phyloP scores from a whole-genome alignment of 176 grass and related monocot genomes.

The Rhynchospora tenuis region DNA sequence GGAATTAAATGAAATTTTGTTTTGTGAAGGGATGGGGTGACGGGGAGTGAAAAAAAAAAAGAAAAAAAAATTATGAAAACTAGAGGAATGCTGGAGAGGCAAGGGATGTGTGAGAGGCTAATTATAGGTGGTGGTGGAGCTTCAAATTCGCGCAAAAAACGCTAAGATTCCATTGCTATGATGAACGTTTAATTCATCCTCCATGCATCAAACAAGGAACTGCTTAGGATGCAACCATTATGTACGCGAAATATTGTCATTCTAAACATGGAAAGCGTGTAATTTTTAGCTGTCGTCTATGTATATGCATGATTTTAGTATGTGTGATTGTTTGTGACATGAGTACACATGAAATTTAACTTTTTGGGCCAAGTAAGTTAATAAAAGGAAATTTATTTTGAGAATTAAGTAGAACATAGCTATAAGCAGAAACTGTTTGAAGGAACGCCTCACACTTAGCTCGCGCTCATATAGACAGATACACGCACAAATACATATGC shows the following conservation, averaged over 20 bases:
- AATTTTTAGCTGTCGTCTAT: neutral
- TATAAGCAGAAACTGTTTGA: neutral
- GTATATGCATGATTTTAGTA: neutral
- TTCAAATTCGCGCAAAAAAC: conserved; percentile 1
- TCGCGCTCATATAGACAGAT: neutral
- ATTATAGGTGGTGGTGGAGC: conserved; percentile 21
- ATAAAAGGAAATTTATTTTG: neutral
- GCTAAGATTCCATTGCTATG: conserved; percentile 4
- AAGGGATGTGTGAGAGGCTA: neutral
- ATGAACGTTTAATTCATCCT: neutral
- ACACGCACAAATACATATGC: neutral
- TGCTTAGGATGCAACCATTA: conserved; percentile 9
- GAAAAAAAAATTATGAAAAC: neutral
- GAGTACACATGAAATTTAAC: neutral
- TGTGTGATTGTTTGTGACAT: neutral
- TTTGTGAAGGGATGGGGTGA: neutral
- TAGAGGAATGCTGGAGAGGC: conserved; percentile 5
- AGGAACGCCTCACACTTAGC: neutral
- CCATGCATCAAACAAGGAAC: neutral
- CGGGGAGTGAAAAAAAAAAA: neutral
- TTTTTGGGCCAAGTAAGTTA: neutral
- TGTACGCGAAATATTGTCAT: neutral
- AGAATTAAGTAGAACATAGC: neutral
- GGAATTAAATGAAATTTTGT: neutral
- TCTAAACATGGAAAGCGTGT: conserved; percentile 23